Conservation (phyloP, 495 filamentous ascomycete species). For the Neurospora intermedia region DNA sequence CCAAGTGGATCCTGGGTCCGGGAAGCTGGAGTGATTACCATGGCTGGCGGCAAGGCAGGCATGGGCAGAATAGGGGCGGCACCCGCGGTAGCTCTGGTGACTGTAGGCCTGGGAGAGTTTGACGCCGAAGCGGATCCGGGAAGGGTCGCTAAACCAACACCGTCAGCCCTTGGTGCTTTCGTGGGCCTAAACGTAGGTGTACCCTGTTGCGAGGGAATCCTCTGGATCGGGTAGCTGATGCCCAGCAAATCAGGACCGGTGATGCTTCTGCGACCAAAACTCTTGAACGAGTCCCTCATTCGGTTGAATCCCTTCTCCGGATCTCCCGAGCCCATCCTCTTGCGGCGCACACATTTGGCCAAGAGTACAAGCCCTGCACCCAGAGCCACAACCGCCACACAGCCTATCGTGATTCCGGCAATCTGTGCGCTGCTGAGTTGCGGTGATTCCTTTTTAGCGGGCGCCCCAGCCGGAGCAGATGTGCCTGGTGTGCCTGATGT, state of each 20-base stretch:
- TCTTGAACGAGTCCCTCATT: slow-evolving; percentile 22
- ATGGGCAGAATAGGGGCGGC: background rate
- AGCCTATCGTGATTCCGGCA: slow-evolving; percentile 37
- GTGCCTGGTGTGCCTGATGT: background rate
- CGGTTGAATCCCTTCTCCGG: slow-evolving; percentile 30
- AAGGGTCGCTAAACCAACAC: slow-evolving; percentile 35
- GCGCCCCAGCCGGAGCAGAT: slow-evolving; percentile 5
- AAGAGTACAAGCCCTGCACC: slow-evolving; percentile 31
- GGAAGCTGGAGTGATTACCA: slow-evolving; percentile 11
- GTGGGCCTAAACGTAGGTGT: slow-evolving; percentile 7
- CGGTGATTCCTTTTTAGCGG: background rate
- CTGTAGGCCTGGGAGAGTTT: background rate
- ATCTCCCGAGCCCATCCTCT: slow-evolving; percentile 17
- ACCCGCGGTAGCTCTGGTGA: background rate
- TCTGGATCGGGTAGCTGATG: slow-evolving; percentile 26
- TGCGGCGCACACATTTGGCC: slow-evolving; percentile 27
- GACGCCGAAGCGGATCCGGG: slow-evolving; percentile 11
- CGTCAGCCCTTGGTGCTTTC: slow-evolving; percentile 16
- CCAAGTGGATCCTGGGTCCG: slow-evolving; percentile 11
- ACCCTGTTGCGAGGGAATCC: slow-evolving; percentile 7
- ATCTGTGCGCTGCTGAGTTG: slow-evolving; percentile 30
- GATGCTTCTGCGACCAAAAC: slow-evolving; percentile 11
- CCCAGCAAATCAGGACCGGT: background rate
- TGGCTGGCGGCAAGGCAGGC: slow-evolving; percentile 1
- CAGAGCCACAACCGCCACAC: slow-evolving; percentile 27